Base-by-base conservation (phyloP, 805 yeast genomes). In the Pichia phayaonensis region DNA sequence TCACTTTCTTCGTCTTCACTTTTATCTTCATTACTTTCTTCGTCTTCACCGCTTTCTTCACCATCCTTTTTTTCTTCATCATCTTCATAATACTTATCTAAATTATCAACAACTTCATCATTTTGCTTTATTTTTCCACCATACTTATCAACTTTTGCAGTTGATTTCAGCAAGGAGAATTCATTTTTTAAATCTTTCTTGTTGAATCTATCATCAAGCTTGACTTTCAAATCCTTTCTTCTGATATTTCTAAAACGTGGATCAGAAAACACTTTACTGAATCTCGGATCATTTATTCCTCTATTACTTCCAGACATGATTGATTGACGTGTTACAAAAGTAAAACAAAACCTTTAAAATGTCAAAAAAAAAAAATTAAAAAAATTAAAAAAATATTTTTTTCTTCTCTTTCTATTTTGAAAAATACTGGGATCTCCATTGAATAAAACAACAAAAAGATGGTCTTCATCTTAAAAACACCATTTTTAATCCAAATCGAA, bases 221-320 rank as follows among this genome's bases (percentile, higher is more conserved):
- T 81, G 39, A 89, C 85, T 63, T 84, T 86, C 54, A 82, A 69
- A 50, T 83, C 81, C 58, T 80, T 82, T 64, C 75, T 76, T 60
- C 75, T 83, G 2, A 96, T 90, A 24, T 80, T 69, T 53, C 79
- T 83, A 71, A 92, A 94, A 55, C 96, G 75, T 4, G 98, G 98
- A 67, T 94, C 99, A 56, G 76, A 79, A 59, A 84, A 88, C 8
- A 92, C 84, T 10, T 81, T 72, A 10, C 85, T 69, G 66, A 92
- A 92, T 64, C 98, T 79, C 23, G 83, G 76, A 69, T 94, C 98
- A 3, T 67, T 60, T 2, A 83, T 18, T 16, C 29, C 48, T 29
- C 40, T 48, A 24, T 40, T 34, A 39, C 24, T 40, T 13, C 26
- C 40, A 26, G 50, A 39, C 53, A 50, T 50, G n/a, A 16, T 16